Evolutionary conservation across 2,329 filamentous ascomycete genomes (phyloP).

Genomic region (Colletotrichum sp.): DNA sequence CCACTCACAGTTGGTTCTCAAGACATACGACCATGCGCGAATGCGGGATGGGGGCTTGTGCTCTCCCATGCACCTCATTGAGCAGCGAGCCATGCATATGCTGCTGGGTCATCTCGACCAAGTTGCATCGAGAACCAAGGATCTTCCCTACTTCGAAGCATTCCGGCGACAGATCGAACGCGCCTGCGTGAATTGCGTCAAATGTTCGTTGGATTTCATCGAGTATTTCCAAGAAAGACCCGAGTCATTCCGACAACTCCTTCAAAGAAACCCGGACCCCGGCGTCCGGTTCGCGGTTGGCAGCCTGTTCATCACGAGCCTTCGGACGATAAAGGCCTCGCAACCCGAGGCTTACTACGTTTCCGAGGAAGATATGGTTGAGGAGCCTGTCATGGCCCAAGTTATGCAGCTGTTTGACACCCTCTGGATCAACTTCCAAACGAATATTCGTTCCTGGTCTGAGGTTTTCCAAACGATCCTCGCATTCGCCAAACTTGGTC

Average conservation of each 20-base stretch:
- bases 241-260: constrained; percentile 65
- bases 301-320: constrained; percentile 55
- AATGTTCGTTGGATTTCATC: constrained; percentile 64
- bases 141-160: constrained; percentile 64
- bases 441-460: constrained; percentile 70
- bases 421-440: constrained; percentile 69
- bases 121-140: constrained; percentile 74
- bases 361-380: constrained; percentile 28
- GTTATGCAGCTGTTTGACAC: constrained; percentile 47
- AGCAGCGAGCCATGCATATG: constrained; percentile 58
- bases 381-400: constrained; percentile 5
- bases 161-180: constrained; percentile 56
- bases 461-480: constrained; percentile 76
- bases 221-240: constrained; percentile 64
- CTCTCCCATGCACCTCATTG: constrained; percentile 35
- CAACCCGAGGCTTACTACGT: constrained; percentile 53
- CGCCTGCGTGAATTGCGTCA: constrained; percentile 53
- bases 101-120: constrained; percentile 75
- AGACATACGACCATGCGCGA: constrained; percentile 63
- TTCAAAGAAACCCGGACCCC: constrained; percentile 65
- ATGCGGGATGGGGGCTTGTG: constrained; percentile 53
- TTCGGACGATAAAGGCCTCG: constrained; percentile 55
- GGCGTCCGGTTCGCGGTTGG: constrained; percentile 59
- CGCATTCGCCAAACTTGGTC: constrained; percentile 68
- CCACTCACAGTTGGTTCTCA: constrained; percentile 71